Conservation (phyloP, 139 green algal genomes). For the Micromonas commoda region DNA sequence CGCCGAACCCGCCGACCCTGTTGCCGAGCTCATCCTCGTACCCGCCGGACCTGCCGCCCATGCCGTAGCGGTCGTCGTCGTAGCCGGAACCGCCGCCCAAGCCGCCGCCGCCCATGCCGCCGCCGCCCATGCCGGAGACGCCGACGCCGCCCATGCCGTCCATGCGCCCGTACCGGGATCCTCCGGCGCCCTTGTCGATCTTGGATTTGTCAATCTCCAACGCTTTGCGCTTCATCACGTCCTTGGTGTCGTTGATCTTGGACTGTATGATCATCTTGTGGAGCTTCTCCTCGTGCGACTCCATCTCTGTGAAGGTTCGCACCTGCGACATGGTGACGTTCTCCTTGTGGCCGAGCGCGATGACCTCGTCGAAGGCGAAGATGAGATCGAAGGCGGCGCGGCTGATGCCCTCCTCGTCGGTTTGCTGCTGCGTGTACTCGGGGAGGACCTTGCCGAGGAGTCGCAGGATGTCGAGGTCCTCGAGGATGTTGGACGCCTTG, state of each 20-base stretch:
- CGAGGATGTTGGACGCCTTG: slow-evolving; percentile 95
- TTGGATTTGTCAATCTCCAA: slow-evolving; percentile 91
- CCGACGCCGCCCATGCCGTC: slow-evolving; percentile 28
- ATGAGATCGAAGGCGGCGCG: slow-evolving; percentile 90
- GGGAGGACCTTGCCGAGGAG: slow-evolving; percentile 92
- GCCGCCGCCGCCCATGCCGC: slow-evolving; percentile 32
- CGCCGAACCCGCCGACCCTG: slow-evolving; percentile 28
- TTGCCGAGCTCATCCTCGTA: slow-evolving; percentile 16
- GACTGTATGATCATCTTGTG: slow-evolving; percentile 98
- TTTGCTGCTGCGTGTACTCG: slow-evolving; percentile 61
- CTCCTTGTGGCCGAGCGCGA: slow-evolving; percentile 88
- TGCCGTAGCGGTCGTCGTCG: not conserved
- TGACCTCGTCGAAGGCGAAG: slow-evolving; percentile 98
- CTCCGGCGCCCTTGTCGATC: slow-evolving; percentile 49
- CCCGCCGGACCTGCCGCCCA: slow-evolving; percentile 9
- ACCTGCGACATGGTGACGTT: slow-evolving; percentile 77
- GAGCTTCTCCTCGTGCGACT: slow-evolving; percentile 96
- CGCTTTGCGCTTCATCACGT: slow-evolving; percentile 92
- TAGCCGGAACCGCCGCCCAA: not conserved
- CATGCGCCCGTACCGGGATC: slow-evolving; percentile 19
- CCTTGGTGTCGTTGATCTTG: slow-evolving; percentile 80
- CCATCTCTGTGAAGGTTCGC: slow-evolving; percentile 96
- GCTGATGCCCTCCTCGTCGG: slow-evolving; percentile 81
- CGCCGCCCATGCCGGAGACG: slow-evolving; percentile 3
- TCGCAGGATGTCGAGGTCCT: slow-evolving; percentile 96